phyloP scores from a whole-genome alignment of 164 flowering plant genomes.

The Aristolochia fimbriata region DNA sequence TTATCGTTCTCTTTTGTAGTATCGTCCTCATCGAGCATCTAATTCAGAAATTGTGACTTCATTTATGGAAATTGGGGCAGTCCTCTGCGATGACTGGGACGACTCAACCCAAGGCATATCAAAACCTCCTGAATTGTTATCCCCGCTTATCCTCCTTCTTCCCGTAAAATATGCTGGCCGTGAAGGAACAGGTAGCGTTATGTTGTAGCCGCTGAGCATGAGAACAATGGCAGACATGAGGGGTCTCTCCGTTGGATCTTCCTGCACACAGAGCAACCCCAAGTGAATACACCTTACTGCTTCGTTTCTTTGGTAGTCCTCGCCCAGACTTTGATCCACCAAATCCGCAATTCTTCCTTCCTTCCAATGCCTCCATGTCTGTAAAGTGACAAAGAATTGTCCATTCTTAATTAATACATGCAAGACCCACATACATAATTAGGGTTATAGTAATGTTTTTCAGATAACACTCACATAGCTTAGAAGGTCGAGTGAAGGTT shows the following conservation, averaged over 20 bases:
- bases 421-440: too few relatives aligned
- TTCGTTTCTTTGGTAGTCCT: constrained; percentile 13
- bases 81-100: background rate
- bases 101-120: background rate
- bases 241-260: constrained; percentile 27
- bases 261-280: constrained; percentile 36
- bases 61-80: background rate
- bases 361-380: constrained; percentile 9
- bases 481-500: background rate
- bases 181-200: constrained; percentile 24
- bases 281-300: constrained; percentile 34
- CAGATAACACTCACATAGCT: constrained; percentile 3
- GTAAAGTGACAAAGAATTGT: background rate
- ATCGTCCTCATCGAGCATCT: background rate
- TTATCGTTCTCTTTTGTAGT: too few relatives aligned
- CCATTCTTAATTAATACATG: background rate
- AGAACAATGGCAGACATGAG: constrained; percentile 30
- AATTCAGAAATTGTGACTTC: background rate
- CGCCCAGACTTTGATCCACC: constrained; percentile 16
- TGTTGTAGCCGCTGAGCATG: constrained; percentile 30
- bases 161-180: constrained; percentile 25
- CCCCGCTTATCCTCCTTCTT: background rate
- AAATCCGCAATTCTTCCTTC: constrained; percentile 1
- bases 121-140: background rate
- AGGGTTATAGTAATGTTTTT: too few relatives aligned